Base-by-base conservation (phyloP, 2,329 filamentous ascomycete genomes). In the Trichoderma semiorbis region DNA sequence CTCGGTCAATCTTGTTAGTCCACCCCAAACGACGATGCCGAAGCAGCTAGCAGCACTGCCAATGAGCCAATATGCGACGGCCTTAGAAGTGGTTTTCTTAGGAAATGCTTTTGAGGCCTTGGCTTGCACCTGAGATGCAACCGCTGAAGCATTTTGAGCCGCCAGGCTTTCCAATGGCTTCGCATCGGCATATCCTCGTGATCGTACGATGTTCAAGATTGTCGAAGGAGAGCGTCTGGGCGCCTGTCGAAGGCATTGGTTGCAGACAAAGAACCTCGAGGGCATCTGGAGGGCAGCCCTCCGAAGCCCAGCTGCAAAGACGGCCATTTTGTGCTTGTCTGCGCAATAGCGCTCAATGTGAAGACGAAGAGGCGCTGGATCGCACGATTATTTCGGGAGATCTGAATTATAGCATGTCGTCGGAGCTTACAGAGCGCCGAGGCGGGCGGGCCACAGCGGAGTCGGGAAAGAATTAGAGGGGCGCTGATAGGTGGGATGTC, bases 11-110 rank as follows among this genome's bases (percentile, higher is more conserved):
- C 96, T 88, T 34, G 96, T 99, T 76, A 99, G 86, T 7, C 96
- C 96, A 72, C 96, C 96, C 81, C 97, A 97, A 58, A 99, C 89
- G 66, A 99, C 95, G 77, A 99, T 97, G 73, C 96, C 96, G 82
- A 98, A 99, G 67, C 98, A 96, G 80, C 94, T 97, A 57, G 89
- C 92, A 1, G 96, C 95, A 76, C 95, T 98, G 61, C 90, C 95
- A 70, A 99, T 84, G 60, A 99, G 88, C 95, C 95, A 99, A 84
- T 95, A 95, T 72, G 91, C 96, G 58, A 97, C 95, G 11, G 85
- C 84, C 82, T 93, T 96, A 72, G 91, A 89, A 75, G 88, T 94
- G 11, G 88, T 88, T 76, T 92, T 87, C 76, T 92, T 87, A 34
- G 88, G 87, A 72, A 87, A 89, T 3, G 81, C 80, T 26, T 79